Evolutionary conservation across 192 early-diverging fungal species (phyloP).

Genomic region (Coemansia sp.): DNA sequence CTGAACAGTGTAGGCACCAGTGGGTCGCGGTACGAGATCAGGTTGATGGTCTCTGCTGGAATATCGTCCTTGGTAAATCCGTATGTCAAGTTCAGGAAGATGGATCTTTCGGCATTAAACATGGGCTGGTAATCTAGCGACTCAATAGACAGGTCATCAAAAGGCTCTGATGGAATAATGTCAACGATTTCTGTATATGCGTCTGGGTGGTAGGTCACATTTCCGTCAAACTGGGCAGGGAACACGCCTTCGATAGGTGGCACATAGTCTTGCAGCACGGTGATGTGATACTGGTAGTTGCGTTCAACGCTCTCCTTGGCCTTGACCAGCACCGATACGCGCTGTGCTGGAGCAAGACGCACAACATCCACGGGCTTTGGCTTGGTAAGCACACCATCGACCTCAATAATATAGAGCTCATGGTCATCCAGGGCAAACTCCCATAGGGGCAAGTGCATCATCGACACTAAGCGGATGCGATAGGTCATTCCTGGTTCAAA

Average conservation of each 20-base stretch:
- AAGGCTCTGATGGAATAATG: constrained; percentile 24
- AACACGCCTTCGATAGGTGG: constrained; percentile 59
- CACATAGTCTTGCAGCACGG: constrained; percentile 69
- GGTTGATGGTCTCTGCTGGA: constrained; percentile 74
- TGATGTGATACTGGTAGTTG: constrained; percentile 72
- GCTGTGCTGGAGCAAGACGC: constrained; percentile 67
- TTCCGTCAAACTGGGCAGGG: constrained; percentile 54
- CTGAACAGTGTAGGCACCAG: constrained; percentile 65
- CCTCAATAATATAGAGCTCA: constrained; percentile 72
- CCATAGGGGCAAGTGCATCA: constrained; percentile 68
- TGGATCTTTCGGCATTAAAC: constrained; percentile 45
- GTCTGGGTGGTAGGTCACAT: constrained; percentile 51
- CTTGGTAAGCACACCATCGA: constrained; percentile 67
- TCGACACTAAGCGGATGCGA: constrained; percentile 76
- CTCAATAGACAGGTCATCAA: constrained; percentile 52
- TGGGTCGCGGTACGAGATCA: constrained; percentile 60
- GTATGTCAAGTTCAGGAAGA: constrained; percentile 60
- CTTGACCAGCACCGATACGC: constrained; percentile 74
- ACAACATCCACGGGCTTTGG: constrained; percentile 57
- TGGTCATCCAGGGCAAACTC: constrained; percentile 76
- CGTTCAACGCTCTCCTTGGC: constrained; percentile 54
- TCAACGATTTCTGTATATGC: constrained; percentile 11
- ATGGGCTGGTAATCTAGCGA: constrained; percentile 54
- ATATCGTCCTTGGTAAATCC: constrained; percentile 59
- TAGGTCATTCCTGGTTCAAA: constrained; percentile 77